Evolutionary conservation across 768 basidiomycete species (phyloP), one percentile per base, ranked within the genome.

Genomic region (Lactifluus hygrophoroides): DNA sequence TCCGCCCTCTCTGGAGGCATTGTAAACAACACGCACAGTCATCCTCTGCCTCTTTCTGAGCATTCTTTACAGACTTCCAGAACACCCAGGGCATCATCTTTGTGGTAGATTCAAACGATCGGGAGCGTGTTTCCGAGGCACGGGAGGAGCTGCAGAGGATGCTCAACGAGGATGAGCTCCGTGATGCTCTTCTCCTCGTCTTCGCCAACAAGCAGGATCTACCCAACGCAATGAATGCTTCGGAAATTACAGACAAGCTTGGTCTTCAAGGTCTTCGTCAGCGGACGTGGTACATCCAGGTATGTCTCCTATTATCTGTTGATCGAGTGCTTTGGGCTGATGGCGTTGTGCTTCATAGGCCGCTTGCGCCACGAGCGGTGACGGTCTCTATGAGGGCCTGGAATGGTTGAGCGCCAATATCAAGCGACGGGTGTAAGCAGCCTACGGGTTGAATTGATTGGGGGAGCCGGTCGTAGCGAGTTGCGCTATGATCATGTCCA

Each of bases 131-230:
- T 64, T 88, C 91, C 38, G 96, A 99, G 77, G 96, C 96, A 58
- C 87, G 96, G 62, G 96, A 98, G 77, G 96, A 99, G 76, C 84
- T 99, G 55, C 96, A 98, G 74, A 88, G 96, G 69, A 99, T 99
- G 96, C 75, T 99, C 73, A 97, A 96, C 75, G 96, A 99, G 74
- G 96, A 98, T 70, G 96, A 99, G 76, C 88, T 99, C 66, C 91
- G 94, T 64, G 94, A 97, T 74, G 95, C 95, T 52, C 88, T 97
- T 68, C 88, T 99, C 66, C 85, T 99, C 65, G 96, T 99, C 69
- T 98, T 98, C 68, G 95, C 96, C 73, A 99, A 99, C 85, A 99
- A 99, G 79, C 96, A 99, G 77, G 96, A 99, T 84, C 77, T 99
- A 70, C 96, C 96, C 65, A 98, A 99, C 72, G 96, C 95, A 65